Percentiles rank a stretch among this genome's conserved stretches.
Evolutionary conservation across 768 basidiomycete species (phyloP).

Genomic region (Grammothele lineata): DNA sequence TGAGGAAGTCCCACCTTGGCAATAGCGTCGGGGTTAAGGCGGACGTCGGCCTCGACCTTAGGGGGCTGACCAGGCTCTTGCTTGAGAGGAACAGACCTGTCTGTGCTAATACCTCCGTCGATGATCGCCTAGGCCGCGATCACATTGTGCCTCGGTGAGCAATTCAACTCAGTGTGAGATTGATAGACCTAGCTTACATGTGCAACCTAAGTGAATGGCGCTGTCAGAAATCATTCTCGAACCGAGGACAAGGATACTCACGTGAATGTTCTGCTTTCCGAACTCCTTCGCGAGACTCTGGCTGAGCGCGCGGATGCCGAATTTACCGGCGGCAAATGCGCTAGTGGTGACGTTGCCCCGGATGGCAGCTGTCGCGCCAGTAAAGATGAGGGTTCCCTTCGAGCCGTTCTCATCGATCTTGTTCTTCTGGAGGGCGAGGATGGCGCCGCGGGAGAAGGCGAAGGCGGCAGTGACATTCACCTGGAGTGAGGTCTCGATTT

Average conservation of each 20-base stretch:
- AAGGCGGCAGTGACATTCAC: slow-evolving; percentile 33
- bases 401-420: slow-evolving; percentile 25
- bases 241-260: slow-evolving; percentile 8
- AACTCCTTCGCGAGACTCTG: slow-evolving; percentile 40
- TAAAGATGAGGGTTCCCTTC: slow-evolving; percentile 39
- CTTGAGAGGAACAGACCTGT: slow-evolving; percentile 24
- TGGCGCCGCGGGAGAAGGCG: slow-evolving; percentile 32
- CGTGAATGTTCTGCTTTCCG: slow-evolving; percentile 40
- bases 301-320: slow-evolving; percentile 32
- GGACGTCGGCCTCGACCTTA: slow-evolving; percentile 42
- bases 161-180: neutral
- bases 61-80: slow-evolving; percentile 27
- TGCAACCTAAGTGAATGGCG: slow-evolving; percentile 39
- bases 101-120: slow-evolving; percentile 44
- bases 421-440: slow-evolving; percentile 31
- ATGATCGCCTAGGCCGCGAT: slow-evolving; percentile 53
- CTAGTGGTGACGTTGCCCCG: slow-evolving; percentile 35
- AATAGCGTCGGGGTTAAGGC: slow-evolving; percentile 61
- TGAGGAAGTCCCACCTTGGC: slow-evolving; percentile 56
- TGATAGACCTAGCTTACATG: slow-evolving; percentile 41
- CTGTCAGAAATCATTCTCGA: neutral
- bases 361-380: slow-evolving; percentile 37
- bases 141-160: too few relatives aligned
- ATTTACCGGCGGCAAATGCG: slow-evolving; percentile 37
- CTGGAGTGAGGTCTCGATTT: slow-evolving; percentile 25